Conservation (phyloP, 768 basidiomycete genomes). For the Trametes sanguinea region DNA sequence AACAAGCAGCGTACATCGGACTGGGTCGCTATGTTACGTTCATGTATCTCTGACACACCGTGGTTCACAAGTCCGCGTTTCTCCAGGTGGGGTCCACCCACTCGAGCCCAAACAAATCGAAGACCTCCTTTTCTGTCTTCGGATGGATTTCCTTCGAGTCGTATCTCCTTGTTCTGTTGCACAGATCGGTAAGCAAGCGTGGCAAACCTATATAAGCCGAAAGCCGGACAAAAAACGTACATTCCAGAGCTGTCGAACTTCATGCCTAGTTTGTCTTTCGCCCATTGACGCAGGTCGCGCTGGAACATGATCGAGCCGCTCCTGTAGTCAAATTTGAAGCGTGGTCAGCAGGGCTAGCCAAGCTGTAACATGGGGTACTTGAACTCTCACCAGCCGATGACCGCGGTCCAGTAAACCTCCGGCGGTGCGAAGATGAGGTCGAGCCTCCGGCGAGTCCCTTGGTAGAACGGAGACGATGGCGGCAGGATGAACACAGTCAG, state of each 20-base stretch:
- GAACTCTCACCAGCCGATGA: constrained; percentile 74
- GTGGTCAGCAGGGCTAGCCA: no score
- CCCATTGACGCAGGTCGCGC: constrained; percentile 77
- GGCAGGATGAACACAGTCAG: constrained; percentile 79
- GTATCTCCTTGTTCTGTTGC: constrained; percentile 48
- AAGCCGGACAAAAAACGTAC: constrained; percentile 42
- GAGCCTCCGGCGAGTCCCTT: constrained; percentile 62
- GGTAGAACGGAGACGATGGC: constrained; percentile 30
- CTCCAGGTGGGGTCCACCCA: constrained; percentile 73
- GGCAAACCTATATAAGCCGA: background rate
- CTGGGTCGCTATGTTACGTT: no score
- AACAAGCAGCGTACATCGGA: no score
- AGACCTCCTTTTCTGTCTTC: constrained; percentile 70
- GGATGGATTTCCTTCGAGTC: constrained; percentile 64
- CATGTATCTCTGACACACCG: no score
- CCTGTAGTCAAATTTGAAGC: constrained; percentile 41
- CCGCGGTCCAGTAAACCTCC: constrained; percentile 83
- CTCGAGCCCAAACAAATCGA: constrained; percentile 65
- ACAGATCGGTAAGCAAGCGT: background rate
- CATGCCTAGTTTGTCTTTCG: constrained; percentile 63
- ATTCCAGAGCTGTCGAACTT: constrained; percentile 86
- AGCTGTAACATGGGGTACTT: no score
- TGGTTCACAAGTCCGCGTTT: constrained; percentile 55
- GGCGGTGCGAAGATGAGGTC: constrained; percentile 83
- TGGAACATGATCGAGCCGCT: constrained; percentile 91